These are phyloP conservation scores for Malbranchea cinnamomea DNA, from an alignment of 2,329 filamentous ascomycete genomes.

Conservation along the genomic window DNA sequence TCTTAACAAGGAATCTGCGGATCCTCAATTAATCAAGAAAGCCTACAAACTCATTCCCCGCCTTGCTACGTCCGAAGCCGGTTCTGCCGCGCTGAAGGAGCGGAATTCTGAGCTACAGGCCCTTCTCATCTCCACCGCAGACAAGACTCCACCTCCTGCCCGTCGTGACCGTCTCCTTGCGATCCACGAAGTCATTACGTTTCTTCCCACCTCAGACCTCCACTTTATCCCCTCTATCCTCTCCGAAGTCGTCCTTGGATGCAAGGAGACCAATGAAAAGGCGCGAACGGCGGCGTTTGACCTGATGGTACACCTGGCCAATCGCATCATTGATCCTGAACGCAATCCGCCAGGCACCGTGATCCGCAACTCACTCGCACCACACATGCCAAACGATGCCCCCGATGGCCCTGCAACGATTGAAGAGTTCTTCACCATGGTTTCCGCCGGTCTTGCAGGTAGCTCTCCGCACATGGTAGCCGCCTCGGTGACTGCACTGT, in stretches of 20 bases:
- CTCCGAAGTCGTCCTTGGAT: conserved; percentile 87
- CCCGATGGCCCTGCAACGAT: conserved; percentile 64
- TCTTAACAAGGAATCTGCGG: conserved; percentile 50
- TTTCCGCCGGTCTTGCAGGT: conserved; percentile 84
- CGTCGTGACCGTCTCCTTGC: conserved; percentile 75
- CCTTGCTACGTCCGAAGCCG: conserved; percentile 65
- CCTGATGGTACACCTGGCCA: conserved; percentile 73
- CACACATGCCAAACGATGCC: conserved; percentile 71
- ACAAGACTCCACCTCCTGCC: conserved; percentile 75
- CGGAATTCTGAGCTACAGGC: conserved; percentile 65
- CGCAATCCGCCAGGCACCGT: conserved; percentile 43
- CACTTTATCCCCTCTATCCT: conserved; percentile 88
- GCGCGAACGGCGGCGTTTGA: conserved; percentile 82
- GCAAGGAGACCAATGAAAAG: conserved; percentile 95
- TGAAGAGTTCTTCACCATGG: conserved; percentile 97
- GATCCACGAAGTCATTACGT: conserved; percentile 64
- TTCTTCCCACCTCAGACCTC: conserved; percentile 60
- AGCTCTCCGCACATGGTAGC: conserved; percentile 95
- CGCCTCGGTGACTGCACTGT: conserved; percentile 87
- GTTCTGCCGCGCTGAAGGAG: conserved; percentile 59
- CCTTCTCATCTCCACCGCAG: conserved; percentile 63
- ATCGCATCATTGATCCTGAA: conserved; percentile 57
- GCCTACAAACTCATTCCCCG: conserved; percentile 95
- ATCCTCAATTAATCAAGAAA: conserved; percentile 95
- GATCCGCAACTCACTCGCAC: conserved; percentile 74